Evolutionary conservation across 768 basidiomycete species (phyloP), one percentile per base, ranked within the genome.

Genomic region (Sarcodon sp.): DNA sequence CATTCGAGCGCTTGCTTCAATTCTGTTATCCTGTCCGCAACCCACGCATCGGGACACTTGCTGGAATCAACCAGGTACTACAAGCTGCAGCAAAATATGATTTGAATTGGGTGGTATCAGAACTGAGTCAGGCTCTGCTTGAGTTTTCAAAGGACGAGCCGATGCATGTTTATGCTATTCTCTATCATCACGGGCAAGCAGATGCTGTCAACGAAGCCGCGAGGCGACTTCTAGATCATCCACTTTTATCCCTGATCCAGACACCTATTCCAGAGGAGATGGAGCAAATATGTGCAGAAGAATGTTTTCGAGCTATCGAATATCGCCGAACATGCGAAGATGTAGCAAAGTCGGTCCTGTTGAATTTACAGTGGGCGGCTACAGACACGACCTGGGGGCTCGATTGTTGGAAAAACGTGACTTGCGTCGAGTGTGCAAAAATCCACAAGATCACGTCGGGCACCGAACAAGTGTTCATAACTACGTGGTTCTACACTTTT

Each of bases 111-210:
- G 43, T 27, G 21, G 21, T 27, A 4, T 27, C 21, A 27, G 21
- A 27, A 27, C 21, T 27, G 21, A 27, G 21, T 27, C 4, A 4
- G 21, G 21, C 21, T 27, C 46, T 54, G 27, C 33, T 16, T 27
- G 8, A 32, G 4, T 44, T 48, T 35, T 38, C 47, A 15, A 4
- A 35, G 16, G 35, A 15, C 15, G 37, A 55, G 2, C 51, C 55
- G 6, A 47, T 52, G 16, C 46, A 47, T 16, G 47, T 50, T 11
- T 59, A 51, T 44, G 45, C 49, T 18, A 32, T 57, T 36, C 21
- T 27, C 21, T 27, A 27, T 27, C 21, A 27, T 27, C 21, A 27
- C 21, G 21, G 4, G 4, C 21, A 27, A 27, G 21, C 21, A 27
- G 21, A 27, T 27, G 21, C 21, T 27, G 21, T 27, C 4, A 27